Evolutionary conservation across 2,329 filamentous ascomycete genomes (phyloP).

Genomic region (Decorospora gaudefroyi): DNA sequence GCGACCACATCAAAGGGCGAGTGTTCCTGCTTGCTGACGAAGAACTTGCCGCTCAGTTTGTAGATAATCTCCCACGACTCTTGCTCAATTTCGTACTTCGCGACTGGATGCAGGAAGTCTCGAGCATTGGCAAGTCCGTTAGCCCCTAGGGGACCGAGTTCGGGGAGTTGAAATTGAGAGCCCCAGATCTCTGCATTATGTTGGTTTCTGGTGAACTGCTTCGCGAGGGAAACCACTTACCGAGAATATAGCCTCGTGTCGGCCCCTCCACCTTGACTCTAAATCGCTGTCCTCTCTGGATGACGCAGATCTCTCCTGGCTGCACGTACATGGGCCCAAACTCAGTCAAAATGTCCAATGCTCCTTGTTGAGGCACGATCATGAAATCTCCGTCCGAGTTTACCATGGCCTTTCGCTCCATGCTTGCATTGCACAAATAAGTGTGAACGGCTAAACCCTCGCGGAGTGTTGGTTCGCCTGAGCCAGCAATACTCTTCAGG

Average conservation of each 20-base stretch:
- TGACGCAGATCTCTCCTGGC: constrained; percentile 76
- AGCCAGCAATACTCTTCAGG: constrained; percentile 46
- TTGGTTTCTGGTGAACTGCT: constrained; percentile 4
- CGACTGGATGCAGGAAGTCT: constrained; percentile 75
- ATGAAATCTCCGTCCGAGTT: constrained; percentile 73
- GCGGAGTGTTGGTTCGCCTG: constrained; percentile 46
- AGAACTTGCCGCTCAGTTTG: constrained; percentile 67
- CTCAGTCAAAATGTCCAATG: constrained; percentile 76
- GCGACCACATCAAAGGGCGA: constrained; percentile 78
- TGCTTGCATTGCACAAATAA: constrained; percentile 44
- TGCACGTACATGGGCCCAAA: constrained; percentile 74
- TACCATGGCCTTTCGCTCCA: constrained; percentile 54
- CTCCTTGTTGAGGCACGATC: constrained; percentile 75
- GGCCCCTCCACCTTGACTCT: constrained; percentile 68
- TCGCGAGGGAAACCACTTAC: constrained; percentile 8
- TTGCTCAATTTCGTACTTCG: constrained; percentile 61
- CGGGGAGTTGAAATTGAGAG: constrained; percentile 46
- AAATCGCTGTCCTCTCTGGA: constrained; percentile 75
- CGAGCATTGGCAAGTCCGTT: constrained; percentile 49
- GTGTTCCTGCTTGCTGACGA: constrained; percentile 67
- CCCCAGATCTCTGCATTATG: constrained; percentile 45
- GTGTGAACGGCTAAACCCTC: constrained; percentile 45
- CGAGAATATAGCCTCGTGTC: constrained; percentile 73
- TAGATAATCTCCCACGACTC: constrained; percentile 54
- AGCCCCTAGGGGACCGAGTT: constrained; percentile 47